These are phyloP conservation scores for Macrolepiota dolichaula DNA, from an alignment of 768 basidiomycete species.

Conservation along the genomic window DNA sequence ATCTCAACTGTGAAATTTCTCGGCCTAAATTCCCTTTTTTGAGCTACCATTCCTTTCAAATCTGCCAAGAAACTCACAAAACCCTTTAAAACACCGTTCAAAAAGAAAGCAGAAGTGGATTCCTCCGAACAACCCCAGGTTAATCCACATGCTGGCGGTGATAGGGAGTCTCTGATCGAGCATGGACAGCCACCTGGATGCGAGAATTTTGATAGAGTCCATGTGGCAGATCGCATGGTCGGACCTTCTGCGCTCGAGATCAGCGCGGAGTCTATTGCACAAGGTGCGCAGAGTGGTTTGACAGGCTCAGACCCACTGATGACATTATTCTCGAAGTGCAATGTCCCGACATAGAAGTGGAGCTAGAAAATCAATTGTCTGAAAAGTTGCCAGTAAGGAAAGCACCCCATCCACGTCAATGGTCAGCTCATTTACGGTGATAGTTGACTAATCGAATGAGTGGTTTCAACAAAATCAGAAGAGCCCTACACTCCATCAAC, in stretches of 20 bases:
- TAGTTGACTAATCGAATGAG: conserved; percentile 33
- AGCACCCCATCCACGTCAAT: background rate
- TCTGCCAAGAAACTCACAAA: conserved; percentile 41
- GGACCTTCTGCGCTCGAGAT: conserved; percentile 1
- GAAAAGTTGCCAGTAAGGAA: background rate
- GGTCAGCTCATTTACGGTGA: background rate
- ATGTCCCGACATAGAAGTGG: background rate
- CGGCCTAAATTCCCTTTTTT: background rate
- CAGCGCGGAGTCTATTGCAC: background rate
- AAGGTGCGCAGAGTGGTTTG: background rate
- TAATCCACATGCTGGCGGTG: background rate
- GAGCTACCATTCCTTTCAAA: conserved; percentile 43
- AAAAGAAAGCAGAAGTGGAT: background rate
- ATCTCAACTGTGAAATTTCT: background rate
- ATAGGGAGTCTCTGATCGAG: background rate
- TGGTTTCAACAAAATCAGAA: conserved; percentile 36
- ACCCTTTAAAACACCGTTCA: conserved; percentile 45
- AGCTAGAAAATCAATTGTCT: conserved; percentile 7
- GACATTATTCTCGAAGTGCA: background rate
- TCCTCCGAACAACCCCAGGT: background rate
- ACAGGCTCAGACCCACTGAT: background rate
- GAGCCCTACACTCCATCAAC: conserved; percentile 25
- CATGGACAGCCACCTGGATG: background rate
- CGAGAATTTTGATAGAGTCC: background rate
- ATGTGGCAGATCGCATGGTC: background rate